Evolutionary conservation across 2,329 filamentous ascomycete genomes (phyloP), one percentile per base, ranked within the genome.

Genomic region (Aspergillus hiratsukae): DNA sequence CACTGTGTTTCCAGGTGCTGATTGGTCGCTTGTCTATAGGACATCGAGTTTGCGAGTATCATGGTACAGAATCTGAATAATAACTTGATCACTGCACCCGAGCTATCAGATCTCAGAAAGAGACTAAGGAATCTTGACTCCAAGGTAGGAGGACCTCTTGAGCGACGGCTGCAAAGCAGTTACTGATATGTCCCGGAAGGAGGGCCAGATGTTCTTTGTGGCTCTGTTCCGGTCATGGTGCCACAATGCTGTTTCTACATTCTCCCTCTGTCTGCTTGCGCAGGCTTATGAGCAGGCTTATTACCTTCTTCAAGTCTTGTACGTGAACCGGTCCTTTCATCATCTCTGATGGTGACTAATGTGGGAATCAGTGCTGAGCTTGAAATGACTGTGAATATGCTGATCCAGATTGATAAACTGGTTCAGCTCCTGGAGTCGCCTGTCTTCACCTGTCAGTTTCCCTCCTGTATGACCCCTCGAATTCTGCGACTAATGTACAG

Each of bases 31-130:
- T 49, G n/a, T 21, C 3, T 48, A 82, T 48, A 82, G 75, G 94
- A 99, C 70, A 86, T 99, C 45, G 95, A 99, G 72, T 99, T 99
- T 74, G 93, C 94, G 17, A 97, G 93, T 70, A 97, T 99, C 66
- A 99, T 99, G 94, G 91, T 99, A 29, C 94, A 99, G 72, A 97
- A 97, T 67, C 81, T 99, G 52, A 99, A 99, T 77, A 99, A 99
- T 74, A 99, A 99, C 67, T 86, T 99, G 54, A 97, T 99, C 63
- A 99, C 95, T 1, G 94, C 95, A 0, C 94, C 95, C 0, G 92
- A 99, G 73, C 80, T 99, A 29, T 86, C 90, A 1, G 95, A 97
- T 65, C 80, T 99, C 60, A 86, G 94, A 48, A 97, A 96, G 72
- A 82, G 94, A 46, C 78, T 99, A 51, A 83, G 94, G 35, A 99